Percentiles rank a stretch among this genome's conserved stretches.
Evolutionary conservation across 306 rosid genomes (phyloP).

Genomic region (Pyrus pyrifolia): DNA sequence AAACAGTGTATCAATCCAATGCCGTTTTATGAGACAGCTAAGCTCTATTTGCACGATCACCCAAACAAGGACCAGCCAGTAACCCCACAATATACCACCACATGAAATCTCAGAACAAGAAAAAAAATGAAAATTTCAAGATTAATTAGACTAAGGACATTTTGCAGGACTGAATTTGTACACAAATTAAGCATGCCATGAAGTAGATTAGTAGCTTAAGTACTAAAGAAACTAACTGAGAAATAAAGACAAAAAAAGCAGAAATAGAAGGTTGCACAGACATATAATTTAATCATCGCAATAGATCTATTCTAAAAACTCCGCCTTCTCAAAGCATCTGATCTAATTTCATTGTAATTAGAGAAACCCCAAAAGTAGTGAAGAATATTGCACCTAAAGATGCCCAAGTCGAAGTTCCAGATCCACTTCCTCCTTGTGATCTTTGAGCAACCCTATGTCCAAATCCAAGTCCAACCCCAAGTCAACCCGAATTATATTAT

Average conservation of each 20-base stretch:
- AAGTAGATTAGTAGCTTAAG: not conserved
- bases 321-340: not conserved
- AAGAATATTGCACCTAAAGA: conserved; percentile 9
- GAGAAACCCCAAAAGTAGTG: not conserved
- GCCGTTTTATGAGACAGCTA: not conserved
- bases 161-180: not conserved
- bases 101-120: not conserved
- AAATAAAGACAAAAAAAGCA: not conserved
- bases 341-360: not conserved
- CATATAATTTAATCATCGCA: not conserved
- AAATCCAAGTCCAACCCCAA: conserved; percentile 49
- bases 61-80: not conserved
- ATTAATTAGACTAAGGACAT: not conserved
- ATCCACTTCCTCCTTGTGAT: conserved; percentile 50
- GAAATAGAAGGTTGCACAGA: not conserved
- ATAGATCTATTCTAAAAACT: not conserved
- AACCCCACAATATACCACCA: not conserved
- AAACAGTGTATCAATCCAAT: not conserved
- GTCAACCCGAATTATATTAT: conserved; percentile 25
- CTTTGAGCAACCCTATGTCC: conserved; percentile 42
- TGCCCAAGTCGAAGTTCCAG: conserved; percentile 79
- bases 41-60: not conserved
- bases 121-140: not conserved
- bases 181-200: not conserved
- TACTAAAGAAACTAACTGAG: not conserved